Evolutionary conservation across 75 land plant species (phyloP).

Genomic region (Pseudotsuga menziesii): DNA sequence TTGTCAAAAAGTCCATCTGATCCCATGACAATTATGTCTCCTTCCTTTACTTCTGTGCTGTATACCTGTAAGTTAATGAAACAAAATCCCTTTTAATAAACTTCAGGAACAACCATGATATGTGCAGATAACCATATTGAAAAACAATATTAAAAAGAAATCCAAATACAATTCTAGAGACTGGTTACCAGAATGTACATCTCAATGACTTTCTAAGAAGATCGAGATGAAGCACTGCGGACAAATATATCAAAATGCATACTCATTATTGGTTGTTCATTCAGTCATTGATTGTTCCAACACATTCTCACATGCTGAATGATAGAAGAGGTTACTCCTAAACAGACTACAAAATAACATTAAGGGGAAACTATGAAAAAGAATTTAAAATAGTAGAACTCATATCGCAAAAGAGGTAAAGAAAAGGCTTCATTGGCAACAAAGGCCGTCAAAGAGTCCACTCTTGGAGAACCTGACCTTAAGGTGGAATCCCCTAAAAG

Average conservation of each 20-base stretch:
- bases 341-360: no score
- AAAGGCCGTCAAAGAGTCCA: no score
- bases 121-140: not conserved
- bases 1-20: constrained; percentile 99
- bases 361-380: no score
- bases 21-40: constrained; percentile 85
- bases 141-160: not conserved
- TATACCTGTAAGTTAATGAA: constrained; percentile 48
- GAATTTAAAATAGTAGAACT: no score
- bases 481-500: no score
- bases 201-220: not conserved
- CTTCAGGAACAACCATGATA: not conserved
- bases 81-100: not conserved
- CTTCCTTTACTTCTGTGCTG: constrained; percentile 51
- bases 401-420: no score
- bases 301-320: no score
- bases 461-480: no score
- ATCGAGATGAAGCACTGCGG: not conserved
- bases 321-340: no score
- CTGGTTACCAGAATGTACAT: not conserved
- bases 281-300: no score
- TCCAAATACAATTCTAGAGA: not conserved
- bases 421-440: no score
- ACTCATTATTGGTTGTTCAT: no score
- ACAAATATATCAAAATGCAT: not conserved